Base-by-base conservation (phyloP, 1,284 basidiomycete genomes). In the Malassezia caprae region DNA sequence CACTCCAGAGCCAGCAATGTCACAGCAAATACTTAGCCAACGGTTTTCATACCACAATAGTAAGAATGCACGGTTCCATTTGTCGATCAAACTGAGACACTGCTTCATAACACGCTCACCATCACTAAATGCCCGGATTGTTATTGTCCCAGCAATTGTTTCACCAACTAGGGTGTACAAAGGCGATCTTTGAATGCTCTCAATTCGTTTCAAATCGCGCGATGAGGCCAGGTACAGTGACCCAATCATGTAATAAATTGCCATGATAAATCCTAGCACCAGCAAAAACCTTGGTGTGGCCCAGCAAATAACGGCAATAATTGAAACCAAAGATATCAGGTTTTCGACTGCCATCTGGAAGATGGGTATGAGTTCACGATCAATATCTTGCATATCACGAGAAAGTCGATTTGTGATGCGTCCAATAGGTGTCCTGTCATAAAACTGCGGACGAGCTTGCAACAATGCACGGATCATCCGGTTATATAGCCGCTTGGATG, bases 61-160 rank as follows among this genome's bases (percentile, higher is more conserved):
- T 56, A 68, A 65, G 52, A 70, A 75, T 2, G 69, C 67, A 8
- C 69, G 60, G 51, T 69, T 67, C 45, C 80, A 79, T 51, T 85
- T 80, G 56, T 75, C 73, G 26, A 75, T 61, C 37, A 73, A 54
- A 8, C 65, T 55, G 42, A 75, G 58, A 49, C 68, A 71, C 2
- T 45, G 11, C 52, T 68, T 63, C 28, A 69, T 60, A 64, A 90
- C 79, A 78, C 93, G 90, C n/a, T 81, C 78, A 35, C 78, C 77
- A 1, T 82, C 85, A 4, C 84, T 84, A 76, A 88, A 93, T 0
- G 89, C 89, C 49, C 88, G 82, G 26, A 91, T 86, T 11, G 85
- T 85, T 35, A 86, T 76, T 43, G 88, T 84, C 26, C 87, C 86
- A 44, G 79, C 80, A 35, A 88, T 77, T 4, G 88, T 77, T 65